Base-by-base conservation (phyloP, 2,329 filamentous ascomycete genomes). In the Raffaelea deltoideospora region DNA sequence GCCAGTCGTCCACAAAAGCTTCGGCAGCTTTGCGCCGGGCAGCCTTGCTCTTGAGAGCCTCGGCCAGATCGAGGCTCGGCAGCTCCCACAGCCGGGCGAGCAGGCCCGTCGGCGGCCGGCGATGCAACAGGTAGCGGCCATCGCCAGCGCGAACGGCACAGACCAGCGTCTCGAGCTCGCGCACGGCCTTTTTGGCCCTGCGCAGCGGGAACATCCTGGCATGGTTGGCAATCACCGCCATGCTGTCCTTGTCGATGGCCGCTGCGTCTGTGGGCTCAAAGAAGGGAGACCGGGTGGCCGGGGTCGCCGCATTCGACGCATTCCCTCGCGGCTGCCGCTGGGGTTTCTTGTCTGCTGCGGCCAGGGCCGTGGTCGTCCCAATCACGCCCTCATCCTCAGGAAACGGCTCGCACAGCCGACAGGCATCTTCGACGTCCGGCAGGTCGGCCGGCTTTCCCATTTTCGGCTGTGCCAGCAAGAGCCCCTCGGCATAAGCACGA, bases 61-160 rank as follows among this genome's bases (percentile, higher is more conserved):
- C 29, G 30, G 23, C 23, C 19, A 46, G 13, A 29, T 45, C 43
- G 4, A 53, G 47, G 43, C 66, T 71, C 0, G 69, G 69, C 6
- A 74, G 58, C 42, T 74, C 68, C 69, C 69, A 73, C 5, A 74
- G 44, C 0, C 67, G 63, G 0, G 68, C 69, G 0, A 73, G 52
- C 1, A 73, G 56, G 0, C 69, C 69, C 47, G 66, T 72, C 10
- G 60, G 58, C 0, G 69, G 67, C 0, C 69, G 64, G 1, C 60
- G 60, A 14, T 63, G 63, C 36, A 72, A 54, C 3, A 73, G 50
- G 37, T 63, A 69, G 3, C 48, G 43, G 0, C 61, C 61, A 37
- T 67, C 60, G 22, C 46, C 56, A 19, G 47, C 57, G 3, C 59
- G 60, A 17, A 73, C 56, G 13, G 63, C 67, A 41, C 68, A 72